A percentile compares a stretch with the other conserved stretches of the same genome.
Conservation (phyloP, 176 grass and related monocot genomes). For the Urochloa ruziziensis region DNA sequence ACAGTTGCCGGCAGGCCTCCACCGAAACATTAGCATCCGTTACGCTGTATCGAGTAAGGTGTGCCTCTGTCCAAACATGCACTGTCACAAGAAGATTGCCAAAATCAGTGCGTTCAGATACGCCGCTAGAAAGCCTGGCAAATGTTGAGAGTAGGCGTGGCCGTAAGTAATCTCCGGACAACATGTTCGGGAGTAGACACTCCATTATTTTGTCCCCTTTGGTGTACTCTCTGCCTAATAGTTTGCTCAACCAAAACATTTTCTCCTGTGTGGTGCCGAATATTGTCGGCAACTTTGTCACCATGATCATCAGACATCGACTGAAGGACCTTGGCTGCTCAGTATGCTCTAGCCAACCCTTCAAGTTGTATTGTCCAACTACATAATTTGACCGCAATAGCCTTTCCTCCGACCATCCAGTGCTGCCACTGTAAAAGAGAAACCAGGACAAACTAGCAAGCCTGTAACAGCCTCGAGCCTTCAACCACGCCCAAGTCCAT, state of each 20-base stretch:
- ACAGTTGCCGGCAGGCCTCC: background rate
- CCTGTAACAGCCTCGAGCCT: no score
- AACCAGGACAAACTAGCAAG: background rate
- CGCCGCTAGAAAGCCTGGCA: no score
- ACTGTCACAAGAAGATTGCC: background rate
- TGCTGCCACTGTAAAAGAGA: background rate
- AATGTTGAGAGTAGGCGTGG: no score
- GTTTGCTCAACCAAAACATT: background rate
- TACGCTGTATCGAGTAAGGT: background rate
- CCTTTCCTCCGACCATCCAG: background rate
- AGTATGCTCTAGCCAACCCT: background rate
- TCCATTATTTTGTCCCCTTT: background rate
- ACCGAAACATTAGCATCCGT: background rate
- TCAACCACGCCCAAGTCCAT: no score
- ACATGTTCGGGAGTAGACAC: no score
- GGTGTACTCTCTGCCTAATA: background rate
- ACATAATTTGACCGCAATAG: background rate
- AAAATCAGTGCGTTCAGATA: no score
- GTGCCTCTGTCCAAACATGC: background rate
- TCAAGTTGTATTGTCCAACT: constrained; percentile 22
- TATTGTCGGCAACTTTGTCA: background rate
- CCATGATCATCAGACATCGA: background rate
- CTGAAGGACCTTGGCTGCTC: background rate
- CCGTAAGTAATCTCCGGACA: no score
- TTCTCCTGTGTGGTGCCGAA: background rate